Evolutionary conservation across 73 alveolate genomes (phyloP).

Genomic region (Paramecium pentaurelia): DNA sequence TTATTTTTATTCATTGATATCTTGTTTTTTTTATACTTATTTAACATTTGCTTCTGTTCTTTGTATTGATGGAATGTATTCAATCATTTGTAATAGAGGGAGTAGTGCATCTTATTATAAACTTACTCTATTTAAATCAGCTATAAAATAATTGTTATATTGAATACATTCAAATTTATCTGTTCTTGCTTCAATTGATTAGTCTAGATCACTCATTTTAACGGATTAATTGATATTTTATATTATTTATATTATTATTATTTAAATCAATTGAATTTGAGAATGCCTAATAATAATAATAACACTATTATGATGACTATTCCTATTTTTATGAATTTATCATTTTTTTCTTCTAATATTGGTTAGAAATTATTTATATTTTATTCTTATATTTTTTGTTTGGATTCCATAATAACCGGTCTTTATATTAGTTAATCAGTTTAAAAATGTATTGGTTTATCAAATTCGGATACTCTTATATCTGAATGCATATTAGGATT

Average conservation of each 20-base stretch:
- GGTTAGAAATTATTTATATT: neutral
- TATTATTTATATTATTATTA: neutral
- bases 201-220: neutral
- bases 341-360: neutral
- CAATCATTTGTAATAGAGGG: slow-evolving; percentile 51
- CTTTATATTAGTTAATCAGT: neutral
- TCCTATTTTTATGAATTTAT: neutral
- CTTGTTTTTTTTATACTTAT: slow-evolving; percentile 30
- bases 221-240: slow-evolving; percentile 24
- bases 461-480: neutral
- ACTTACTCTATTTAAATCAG: slow-evolving; percentile 51
- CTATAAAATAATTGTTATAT: neutral
- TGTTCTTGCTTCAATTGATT: neutral
- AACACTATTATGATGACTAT: neutral
- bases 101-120: slow-evolving; percentile 53
- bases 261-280: neutral
- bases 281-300: neutral
- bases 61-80: slow-evolving; percentile 53
- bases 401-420: neutral
- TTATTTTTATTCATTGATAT: slow-evolving; percentile 41
- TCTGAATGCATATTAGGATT: neutral
- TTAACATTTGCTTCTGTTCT: slow-evolving; percentile 32
- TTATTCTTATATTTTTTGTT: neutral
- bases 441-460: neutral
- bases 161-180: slow-evolving; percentile 19